Conservation (phyloP, 2,329 filamentous ascomycete genomes). For the Sclerotiophoma versabilis region DNA sequence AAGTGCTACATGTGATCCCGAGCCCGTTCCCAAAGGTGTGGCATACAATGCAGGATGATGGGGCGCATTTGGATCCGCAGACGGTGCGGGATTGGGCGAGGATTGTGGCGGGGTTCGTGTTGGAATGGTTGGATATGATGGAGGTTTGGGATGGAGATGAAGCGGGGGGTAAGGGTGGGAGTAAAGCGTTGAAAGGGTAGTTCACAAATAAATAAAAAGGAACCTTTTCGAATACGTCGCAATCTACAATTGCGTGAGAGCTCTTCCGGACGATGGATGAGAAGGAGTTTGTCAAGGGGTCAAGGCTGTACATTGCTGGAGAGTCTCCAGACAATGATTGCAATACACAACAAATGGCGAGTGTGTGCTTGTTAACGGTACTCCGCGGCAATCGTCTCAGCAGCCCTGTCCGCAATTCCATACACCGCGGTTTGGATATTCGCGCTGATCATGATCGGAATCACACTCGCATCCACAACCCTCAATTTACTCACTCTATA, state of each 20-base stretch:
- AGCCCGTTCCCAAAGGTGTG: constrained; percentile 82
- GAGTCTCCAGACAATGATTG: background rate
- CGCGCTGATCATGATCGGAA: constrained; percentile 27
- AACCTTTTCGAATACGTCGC: background rate
- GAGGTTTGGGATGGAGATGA: constrained; percentile 47
- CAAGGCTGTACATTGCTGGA: too few species aligned
- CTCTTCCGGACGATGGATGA: too few species aligned
- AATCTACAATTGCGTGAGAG: background rate
- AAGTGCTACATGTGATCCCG: constrained; percentile 89
- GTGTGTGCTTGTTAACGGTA: background rate
- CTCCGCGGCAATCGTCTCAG: constrained; percentile 22
- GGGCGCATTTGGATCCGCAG: constrained; percentile 78
- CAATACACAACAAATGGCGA: background rate
- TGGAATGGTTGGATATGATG: constrained; percentile 91
- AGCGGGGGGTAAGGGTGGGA: background rate
- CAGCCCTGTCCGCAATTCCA: constrained; percentile 36
- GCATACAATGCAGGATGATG: constrained; percentile 87
- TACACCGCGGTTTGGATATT: constrained; percentile 36
- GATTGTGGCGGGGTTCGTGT: constrained; percentile 82
- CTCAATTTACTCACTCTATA: constrained; percentile 28
- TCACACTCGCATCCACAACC: constrained; percentile 35
- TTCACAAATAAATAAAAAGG: background rate
- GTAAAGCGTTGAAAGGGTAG: background rate
- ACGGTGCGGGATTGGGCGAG: constrained; percentile 88
- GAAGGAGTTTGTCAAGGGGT: too few species aligned